Conservation (phyloP, 768 basidiomycete species). For the Amanita rimosa region DNA sequence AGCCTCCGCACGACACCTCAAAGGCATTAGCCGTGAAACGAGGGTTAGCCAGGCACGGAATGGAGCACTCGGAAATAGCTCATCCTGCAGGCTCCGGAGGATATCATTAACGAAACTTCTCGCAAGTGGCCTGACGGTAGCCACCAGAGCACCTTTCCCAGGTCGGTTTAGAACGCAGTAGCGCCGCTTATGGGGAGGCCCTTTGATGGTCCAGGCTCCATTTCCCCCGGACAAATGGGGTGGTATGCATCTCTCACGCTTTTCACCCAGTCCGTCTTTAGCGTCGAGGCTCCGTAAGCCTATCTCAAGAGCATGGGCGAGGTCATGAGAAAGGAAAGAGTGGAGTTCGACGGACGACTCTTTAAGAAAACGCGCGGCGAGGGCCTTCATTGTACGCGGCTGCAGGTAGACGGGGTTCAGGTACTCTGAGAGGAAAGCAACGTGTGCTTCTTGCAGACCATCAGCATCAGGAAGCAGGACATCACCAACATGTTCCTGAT, state of each 20-base stretch:
- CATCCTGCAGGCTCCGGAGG: conserved; percentile 59
- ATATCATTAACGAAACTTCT: conserved; percentile 42
- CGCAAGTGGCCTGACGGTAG: conserved; percentile 42
- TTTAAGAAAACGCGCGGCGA: conserved; percentile 70
- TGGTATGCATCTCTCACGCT: conserved; percentile 46
- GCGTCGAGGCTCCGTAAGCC: conserved; percentile 55
- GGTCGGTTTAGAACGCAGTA: conserved; percentile 59
- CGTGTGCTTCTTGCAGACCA: conserved; percentile 42
- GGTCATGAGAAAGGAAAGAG: conserved; percentile 62
- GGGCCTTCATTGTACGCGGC: conserved; percentile 64
- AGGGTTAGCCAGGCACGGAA: conserved; percentile 85
- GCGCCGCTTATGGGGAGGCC: conserved; percentile 93
- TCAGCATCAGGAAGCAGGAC: conserved; percentile 14
- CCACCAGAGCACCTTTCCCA: conserved; percentile 23
- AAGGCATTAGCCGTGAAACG: conserved; percentile 61
- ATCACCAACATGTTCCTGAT: conserved; percentile 29
- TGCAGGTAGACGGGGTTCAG: conserved; percentile 89
- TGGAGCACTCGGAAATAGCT: conserved; percentile 67
- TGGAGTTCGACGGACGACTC: conserved; percentile 87
- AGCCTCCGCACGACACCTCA: conserved; percentile 67
- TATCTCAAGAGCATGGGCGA: conserved; percentile 57
- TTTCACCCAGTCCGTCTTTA: conserved; percentile 48
- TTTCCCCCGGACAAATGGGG: conserved; percentile 56
- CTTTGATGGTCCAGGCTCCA: conserved; percentile 59
- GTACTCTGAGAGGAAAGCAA: conserved; percentile 70